A percentile compares a stretch with the other conserved stretches of the same genome.
These are phyloP conservation scores for Cutaneotrichosporon cavernicola DNA, from an alignment of 1,284 basidiomycete species.

Conservation along the genomic window DNA sequence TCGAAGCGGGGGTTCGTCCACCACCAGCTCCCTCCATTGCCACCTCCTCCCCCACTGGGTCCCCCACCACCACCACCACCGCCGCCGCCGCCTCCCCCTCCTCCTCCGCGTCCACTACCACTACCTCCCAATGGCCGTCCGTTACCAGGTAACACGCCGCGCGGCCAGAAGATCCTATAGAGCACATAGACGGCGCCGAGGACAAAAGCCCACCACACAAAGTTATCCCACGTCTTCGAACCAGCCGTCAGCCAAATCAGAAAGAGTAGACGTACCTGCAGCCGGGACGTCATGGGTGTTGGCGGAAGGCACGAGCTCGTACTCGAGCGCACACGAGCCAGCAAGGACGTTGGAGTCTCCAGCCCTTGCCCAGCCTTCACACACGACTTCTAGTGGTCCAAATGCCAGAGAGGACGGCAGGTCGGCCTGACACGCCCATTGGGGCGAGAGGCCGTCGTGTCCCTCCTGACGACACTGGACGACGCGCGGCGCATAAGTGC, in stretches of 20 bases:
- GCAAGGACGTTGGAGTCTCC: slow-evolving; percentile 81
- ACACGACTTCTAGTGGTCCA: slow-evolving; percentile 76
- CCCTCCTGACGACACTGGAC: slow-evolving; percentile 79
- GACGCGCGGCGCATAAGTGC: slow-evolving; percentile 78
- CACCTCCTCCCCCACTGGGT: slow-evolving; percentile 51
- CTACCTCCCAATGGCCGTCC: not conserved
- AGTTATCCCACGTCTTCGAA: not conserved
- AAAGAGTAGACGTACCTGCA: not conserved
- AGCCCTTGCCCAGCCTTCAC: slow-evolving; percentile 79
- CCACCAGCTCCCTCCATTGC: slow-evolving; percentile 22
- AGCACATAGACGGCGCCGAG: not conserved
- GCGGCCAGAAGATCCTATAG: not conserved
- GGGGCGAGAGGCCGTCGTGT: slow-evolving; percentile 69
- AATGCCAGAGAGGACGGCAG: slow-evolving; percentile 75
- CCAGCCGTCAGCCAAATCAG: not conserved
- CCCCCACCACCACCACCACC: slow-evolving; percentile 36
- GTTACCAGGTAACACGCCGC: not conserved
- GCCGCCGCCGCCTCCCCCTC: slow-evolving; percentile 3
- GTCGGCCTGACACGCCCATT: slow-evolving; percentile 93
- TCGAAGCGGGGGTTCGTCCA: slow-evolving; percentile 31
- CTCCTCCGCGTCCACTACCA: not conserved
- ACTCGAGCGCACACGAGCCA: slow-evolving; percentile 79
- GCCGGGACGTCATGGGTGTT: not conserved
- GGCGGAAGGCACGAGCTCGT: slow-evolving; percentile 61
- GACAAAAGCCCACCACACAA: not conserved